Base-by-base conservation (phyloP, 140 eudicot genomes). In the Cichorium intybus region DNA sequence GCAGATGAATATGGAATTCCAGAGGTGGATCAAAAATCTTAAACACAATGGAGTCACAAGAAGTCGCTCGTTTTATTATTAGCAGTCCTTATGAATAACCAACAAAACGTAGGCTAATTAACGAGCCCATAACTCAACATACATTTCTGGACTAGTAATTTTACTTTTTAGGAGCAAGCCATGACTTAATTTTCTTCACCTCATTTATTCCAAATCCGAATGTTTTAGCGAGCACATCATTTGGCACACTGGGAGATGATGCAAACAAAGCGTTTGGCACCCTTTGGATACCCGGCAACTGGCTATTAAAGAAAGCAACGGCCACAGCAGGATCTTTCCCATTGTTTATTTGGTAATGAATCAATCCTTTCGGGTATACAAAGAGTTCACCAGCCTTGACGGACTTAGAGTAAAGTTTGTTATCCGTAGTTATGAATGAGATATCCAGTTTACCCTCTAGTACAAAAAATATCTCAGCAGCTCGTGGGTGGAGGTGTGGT, bases 401-500 rank as follows among this genome's bases (percentile, higher is more conserved):
- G 54, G 64, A 11, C 54, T 83, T 87, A 12, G 87, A 69, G 33
- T 65, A 48, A 29, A 80, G 75, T 10, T 45, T 75, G 56, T 83
- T 78, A 6, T 78, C 78, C 2, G 90, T 87, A 62, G 95, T 87
- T 50, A 83, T 76, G 72, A 87, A 87, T 6, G 83, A 82, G 4
- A 83, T 87, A 15, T 80, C 82, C 20, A 87, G 21, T 47, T 80
- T 75, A 1, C 95, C 90, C 27, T 83, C 60, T 1, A 87, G 64
- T 14, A 87, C 78, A 57, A 83, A 81, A 3, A 77, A 71, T 8
- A 81, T 65, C 76, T 87, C 95, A 45, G 87, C 80, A 74, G 90
- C 87, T 3, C 95, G 83, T 10, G 95, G 95, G 77, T 83, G 95
- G 31, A 80, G 69, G 88, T 87, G 95, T 5, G 95, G 95, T 18